Conservation (phyloP, 2,329 filamentous ascomycete species). For the Triangularia setosa region DNA sequence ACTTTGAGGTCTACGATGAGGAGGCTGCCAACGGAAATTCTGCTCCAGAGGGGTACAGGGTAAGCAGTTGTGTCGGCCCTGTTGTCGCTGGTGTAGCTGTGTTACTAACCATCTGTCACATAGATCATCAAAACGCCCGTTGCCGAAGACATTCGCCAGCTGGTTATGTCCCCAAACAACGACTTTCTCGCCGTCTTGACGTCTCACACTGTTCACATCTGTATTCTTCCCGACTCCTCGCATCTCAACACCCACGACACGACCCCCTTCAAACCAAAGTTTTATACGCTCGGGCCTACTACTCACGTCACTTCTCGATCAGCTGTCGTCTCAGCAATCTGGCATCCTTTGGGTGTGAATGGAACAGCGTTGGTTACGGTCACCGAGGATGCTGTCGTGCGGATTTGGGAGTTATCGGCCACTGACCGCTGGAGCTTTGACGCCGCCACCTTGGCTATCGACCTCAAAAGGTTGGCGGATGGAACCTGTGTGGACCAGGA, state of each 20-base stretch:
- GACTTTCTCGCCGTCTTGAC: conserved; percentile 84
- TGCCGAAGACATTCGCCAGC: conserved; percentile 77
- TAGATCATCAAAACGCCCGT: conserved; percentile 74
- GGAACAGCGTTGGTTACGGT: conserved; percentile 82
- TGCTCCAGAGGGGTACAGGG: conserved; percentile 44
- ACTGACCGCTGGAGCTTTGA: conserved; percentile 85
- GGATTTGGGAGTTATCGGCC: conserved; percentile 86
- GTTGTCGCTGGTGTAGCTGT: background rate
- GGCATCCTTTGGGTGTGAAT: conserved; percentile 86
- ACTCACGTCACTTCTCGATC: conserved; percentile 85
- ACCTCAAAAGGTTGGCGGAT: conserved; percentile 84
- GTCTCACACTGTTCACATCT: conserved; percentile 81
- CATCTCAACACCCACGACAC: conserved; percentile 68
- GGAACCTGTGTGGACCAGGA: conserved; percentile 79
- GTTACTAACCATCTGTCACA: background rate
- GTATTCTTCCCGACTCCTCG: conserved; percentile 75
- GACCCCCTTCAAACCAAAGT: conserved; percentile 71
- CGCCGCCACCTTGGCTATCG: conserved; percentile 74
- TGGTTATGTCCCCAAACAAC: conserved; percentile 76
- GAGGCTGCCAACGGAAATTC: conserved; percentile 20
- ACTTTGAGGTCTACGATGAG: conserved; percentile 33
- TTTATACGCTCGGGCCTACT: conserved; percentile 87
- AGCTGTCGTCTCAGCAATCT: conserved; percentile 74
- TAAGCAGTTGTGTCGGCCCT: conserved; percentile 31
- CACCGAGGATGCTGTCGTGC: conserved; percentile 80